Base-by-base conservation (phyloP, 257 asterid species). In the Mitragyna speciosa region DNA sequence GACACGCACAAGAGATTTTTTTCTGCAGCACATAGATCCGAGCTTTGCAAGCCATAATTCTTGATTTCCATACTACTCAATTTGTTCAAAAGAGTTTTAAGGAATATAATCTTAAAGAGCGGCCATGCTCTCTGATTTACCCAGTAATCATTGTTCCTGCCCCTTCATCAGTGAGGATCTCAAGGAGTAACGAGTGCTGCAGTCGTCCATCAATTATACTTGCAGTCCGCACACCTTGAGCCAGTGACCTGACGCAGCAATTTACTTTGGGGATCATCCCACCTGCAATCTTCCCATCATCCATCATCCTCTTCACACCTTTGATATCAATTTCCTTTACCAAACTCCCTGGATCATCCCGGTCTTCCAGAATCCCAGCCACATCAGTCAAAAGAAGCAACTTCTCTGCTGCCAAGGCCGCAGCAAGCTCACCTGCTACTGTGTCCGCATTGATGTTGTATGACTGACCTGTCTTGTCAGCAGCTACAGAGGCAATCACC, bases 121-220 rank as follows among this genome's bases (percentile, higher is more conserved):
- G 19, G 10, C 20, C 51, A 3, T 2, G 6, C n/a, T 12, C 24
- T 58, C 22, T 14, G 30, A 39, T 61, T 85, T 76, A 91, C 54
- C 98, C 93, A 16, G 91, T 85, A 61, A 93, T 93, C 98, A 92
- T 93, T 15, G 96, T 92, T 78, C 98, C 98, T 58, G 92, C 94
- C 2, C 96, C 96, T 86, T 82, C 85, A 84, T 89, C 96, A 1
- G 98, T 93, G 47, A 93, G 91, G 80, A 92, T 92, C 94, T 93
- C 98, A 0, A 88, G 96, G 4, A 93, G 91, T 30, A 93, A 73
- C 0, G 96, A 92, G 83, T 93, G 98, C 80, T 92, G 87, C 86
- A 92, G 69, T 73, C 96, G 85, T 64, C 97, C 97, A 31, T 92
- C 98, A 5, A 93, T 92, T 59, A 92, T 93, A 84, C 96, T 92